Evolutionary conservation across 257 asterid genomes (phyloP).

Genomic region (Jaltomata sinuosa): DNA sequence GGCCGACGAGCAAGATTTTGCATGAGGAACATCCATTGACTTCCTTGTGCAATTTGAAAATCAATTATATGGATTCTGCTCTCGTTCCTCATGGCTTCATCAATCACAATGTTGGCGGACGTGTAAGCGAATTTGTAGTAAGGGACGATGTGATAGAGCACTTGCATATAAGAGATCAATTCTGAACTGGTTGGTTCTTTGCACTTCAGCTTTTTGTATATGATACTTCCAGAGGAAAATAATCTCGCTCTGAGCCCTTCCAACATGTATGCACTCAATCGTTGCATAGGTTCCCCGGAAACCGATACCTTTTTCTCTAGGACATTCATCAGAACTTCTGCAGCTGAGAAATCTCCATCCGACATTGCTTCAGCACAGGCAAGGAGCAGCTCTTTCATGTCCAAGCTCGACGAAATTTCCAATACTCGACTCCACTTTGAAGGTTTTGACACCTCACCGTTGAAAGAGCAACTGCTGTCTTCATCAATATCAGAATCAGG

Average conservation of each 20-base stretch:
- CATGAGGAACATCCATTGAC: conserved; percentile 73
- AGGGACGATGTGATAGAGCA: conserved; percentile 68
- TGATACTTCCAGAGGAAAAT: conserved; percentile 77
- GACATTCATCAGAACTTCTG: conserved; percentile 56
- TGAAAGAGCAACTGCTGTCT: conserved; percentile 37
- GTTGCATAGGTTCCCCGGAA: conserved; percentile 81
- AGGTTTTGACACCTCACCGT: conserved; percentile 28
- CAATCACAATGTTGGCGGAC: conserved; percentile 62
- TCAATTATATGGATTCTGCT: conserved; percentile 67
- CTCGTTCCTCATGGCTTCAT: conserved; percentile 72
- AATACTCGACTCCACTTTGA: conserved; percentile 46
- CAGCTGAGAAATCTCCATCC: conserved; percentile 50
- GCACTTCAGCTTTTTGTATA: conserved; percentile 82
- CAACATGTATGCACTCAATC: conserved; percentile 82
- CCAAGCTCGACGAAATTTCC: conserved; percentile 72
- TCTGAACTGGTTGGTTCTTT: conserved; percentile 79
- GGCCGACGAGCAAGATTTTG: conserved; percentile 36
- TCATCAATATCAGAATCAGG: conserved; percentile 74
- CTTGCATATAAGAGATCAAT: conserved; percentile 73
- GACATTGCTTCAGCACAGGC: conserved; percentile 69
- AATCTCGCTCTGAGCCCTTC: conserved; percentile 88
- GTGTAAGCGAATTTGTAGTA: conserved; percentile 84
- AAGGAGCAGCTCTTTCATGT: conserved; percentile 54
- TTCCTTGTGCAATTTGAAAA: conserved; percentile 92
- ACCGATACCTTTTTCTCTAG: conserved; percentile 71